phyloP scores from a whole-genome alignment of 1,139 yeast species.

The Protomyces lactucae-debilis region DNA sequence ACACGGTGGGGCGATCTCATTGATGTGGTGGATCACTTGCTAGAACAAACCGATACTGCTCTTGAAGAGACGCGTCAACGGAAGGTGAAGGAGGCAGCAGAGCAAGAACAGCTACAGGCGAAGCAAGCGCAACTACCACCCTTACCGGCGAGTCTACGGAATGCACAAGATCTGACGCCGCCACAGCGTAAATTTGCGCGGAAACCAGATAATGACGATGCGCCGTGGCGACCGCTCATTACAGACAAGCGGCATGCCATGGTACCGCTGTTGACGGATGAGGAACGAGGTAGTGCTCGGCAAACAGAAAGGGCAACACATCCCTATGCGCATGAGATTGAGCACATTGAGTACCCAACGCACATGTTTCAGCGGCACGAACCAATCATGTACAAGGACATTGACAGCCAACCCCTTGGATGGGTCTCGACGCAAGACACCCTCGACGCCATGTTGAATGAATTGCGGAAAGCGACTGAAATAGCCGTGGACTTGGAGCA shows the following conservation, averaged over 20 bases:
- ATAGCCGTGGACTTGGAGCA: constrained; percentile 97
- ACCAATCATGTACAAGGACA: constrained; percentile 56
- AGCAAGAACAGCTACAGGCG: constrained; percentile 8
- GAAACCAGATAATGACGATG: constrained; percentile 63
- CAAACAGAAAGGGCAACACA: constrained; percentile 41
- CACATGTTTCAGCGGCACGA: constrained; percentile 47
- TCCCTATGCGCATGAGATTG: constrained; percentile 78
- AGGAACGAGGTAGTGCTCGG: constrained; percentile 34
- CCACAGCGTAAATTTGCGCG: constrained; percentile 65
- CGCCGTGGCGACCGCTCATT: constrained; percentile 60
- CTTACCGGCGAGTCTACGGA: constrained; percentile 32
- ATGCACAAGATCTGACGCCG: constrained; percentile 49
- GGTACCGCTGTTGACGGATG: constrained; percentile 46
- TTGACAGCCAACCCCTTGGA: constrained; percentile 60
- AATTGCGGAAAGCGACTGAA: constrained; percentile 51
- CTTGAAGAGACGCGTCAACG: constrained; percentile 45
- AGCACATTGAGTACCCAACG: constrained; percentile 63
- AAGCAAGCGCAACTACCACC: constrained; percentile 23
- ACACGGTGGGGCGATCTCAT: constrained; percentile 62
- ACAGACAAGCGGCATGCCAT: constrained; percentile 66
- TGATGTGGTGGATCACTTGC: constrained; percentile 59
- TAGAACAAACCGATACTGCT: constrained; percentile 65
- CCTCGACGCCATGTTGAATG: constrained; percentile 52
- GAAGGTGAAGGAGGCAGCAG: constrained; percentile 19
- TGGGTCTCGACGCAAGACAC: constrained; percentile 66